Evolutionary conservation across 176 grass and related monocot species (phyloP).

Genomic region (Rhynchospora tenuis): DNA sequence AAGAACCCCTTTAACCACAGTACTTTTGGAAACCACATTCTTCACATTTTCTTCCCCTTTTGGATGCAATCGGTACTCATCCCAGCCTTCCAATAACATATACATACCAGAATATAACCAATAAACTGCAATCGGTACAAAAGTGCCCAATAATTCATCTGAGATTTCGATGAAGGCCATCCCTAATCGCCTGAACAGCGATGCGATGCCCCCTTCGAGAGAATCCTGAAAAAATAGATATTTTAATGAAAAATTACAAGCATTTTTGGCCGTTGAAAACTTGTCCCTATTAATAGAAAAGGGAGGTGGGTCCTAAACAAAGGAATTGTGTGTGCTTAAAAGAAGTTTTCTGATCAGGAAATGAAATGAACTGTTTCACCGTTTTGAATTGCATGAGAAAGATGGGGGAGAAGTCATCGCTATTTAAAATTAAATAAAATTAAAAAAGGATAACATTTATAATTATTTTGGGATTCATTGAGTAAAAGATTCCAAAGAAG

Average conservation of each 20-base stretch:
- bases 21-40: slow-evolving; percentile 64
- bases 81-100: slow-evolving; percentile 46
- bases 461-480: not conserved
- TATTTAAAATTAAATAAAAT: not conserved
- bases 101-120: slow-evolving; percentile 85
- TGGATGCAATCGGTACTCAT: slow-evolving; percentile 78
- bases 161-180: slow-evolving; percentile 56
- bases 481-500: slow-evolving; percentile 12
- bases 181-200: not conserved
- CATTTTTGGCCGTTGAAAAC: slow-evolving; percentile 4
- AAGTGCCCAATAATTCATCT: slow-evolving; percentile 80
- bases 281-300: slow-evolving; percentile 4
- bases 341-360: not conserved
- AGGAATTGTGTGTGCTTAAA: not conserved
- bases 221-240: not conserved
- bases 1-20: slow-evolving; percentile 76
- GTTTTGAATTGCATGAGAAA: not conserved
- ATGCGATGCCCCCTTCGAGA: not conserved
- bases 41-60: slow-evolving; percentile 59
- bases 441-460: not conserved
- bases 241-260: slow-evolving; percentile 6
- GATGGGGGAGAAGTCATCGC: not conserved
- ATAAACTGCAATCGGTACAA: slow-evolving; percentile 81
- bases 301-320: not conserved
- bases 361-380: slow-evolving; percentile 1